phyloP scores from a whole-genome alignment of 148 eudicot species.

The Rhododendron williamsianum region DNA sequence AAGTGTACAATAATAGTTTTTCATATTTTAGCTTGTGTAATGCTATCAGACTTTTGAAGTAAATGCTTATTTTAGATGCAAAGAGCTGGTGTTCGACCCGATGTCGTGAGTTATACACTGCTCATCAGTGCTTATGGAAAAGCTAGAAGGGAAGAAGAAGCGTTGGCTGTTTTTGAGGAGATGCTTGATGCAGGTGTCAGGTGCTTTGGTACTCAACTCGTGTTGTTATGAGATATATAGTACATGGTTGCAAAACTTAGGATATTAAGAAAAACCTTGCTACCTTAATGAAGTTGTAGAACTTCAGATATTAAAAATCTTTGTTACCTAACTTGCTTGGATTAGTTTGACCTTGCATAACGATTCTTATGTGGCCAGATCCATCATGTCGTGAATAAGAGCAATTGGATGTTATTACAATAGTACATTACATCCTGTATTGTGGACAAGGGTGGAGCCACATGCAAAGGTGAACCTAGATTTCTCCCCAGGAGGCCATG shows the following conservation, averaged over 20 bases:
- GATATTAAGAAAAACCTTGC: not conserved
- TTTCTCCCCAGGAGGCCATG: not conserved
- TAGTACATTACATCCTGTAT: not conserved
- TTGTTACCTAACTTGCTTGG: not conserved
- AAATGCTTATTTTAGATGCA: slow-evolving; percentile 63
- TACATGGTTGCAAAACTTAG: not conserved
- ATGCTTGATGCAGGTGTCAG: slow-evolving; percentile 99
- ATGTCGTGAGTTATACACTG: slow-evolving; percentile 89
- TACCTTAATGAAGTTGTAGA: not conserved
- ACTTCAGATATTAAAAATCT: not conserved
- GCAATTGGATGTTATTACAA: not conserved
- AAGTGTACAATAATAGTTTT: not conserved
- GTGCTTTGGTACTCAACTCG: slow-evolving; percentile 25
- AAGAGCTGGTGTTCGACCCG: slow-evolving; percentile 73
- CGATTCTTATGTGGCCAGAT: not conserved
- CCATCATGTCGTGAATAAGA: not conserved
- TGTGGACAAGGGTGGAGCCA: not conserved
- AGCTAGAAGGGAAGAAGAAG: slow-evolving; percentile 96
- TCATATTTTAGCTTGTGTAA: slow-evolving; percentile 9
- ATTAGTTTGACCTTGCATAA: not conserved
- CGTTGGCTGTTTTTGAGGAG: slow-evolving; percentile 93
- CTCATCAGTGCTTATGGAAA: slow-evolving; percentile 87
- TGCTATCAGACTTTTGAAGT: slow-evolving; percentile 17
- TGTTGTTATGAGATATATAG: not conserved
- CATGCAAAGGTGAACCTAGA: not conserved